Conservation (phyloP, 257 asterid genomes). For the Lavandula angustifolia region DNA sequence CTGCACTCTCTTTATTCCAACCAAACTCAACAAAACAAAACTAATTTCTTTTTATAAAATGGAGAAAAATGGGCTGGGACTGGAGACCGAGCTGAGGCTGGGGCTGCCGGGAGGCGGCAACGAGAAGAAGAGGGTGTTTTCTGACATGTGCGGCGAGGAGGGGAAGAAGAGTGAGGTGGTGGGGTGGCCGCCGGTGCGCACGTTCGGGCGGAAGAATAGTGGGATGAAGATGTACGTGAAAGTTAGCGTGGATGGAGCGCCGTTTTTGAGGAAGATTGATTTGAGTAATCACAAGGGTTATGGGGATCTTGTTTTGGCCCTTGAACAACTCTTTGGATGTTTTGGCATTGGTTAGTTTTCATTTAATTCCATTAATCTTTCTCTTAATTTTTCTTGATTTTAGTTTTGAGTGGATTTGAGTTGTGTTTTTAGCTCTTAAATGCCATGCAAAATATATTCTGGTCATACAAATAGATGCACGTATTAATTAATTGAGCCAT, state of each 20-base stretch:
- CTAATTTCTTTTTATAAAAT: constrained; percentile 20
- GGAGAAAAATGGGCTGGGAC: constrained; percentile 46
- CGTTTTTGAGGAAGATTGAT: constrained; percentile 76
- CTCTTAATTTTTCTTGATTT: not conserved
- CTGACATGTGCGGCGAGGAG: constrained; percentile 37
- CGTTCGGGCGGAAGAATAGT: constrained; percentile 50
- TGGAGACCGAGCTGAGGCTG: constrained; percentile 80
- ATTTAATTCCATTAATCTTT: not conserved
- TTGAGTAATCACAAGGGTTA: constrained; percentile 50
- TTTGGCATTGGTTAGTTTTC: constrained; percentile 51
- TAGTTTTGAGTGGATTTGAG: no score
- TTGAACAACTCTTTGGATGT: constrained; percentile 63
- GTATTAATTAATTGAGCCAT: no score
- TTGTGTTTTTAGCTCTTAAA: not conserved
- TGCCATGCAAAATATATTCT: constrained; percentile 29
- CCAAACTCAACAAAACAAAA: constrained; percentile 1
- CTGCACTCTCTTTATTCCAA: not conserved
- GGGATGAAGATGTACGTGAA: constrained; percentile 58
- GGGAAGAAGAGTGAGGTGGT: constrained; percentile 44
- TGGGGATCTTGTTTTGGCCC: constrained; percentile 51
- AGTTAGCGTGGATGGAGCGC: constrained; percentile 91
- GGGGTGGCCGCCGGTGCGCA: constrained; percentile 94
- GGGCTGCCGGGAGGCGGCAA: constrained; percentile 70
- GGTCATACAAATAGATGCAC: no score
- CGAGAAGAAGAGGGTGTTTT: constrained; percentile 62